Percentiles rank a stretch among this genome's conserved stretches.
These are phyloP conservation scores for Penicillium sp. DNA, from an alignment of 2,329 filamentous ascomycete genomes.

Conservation along the genomic window DNA sequence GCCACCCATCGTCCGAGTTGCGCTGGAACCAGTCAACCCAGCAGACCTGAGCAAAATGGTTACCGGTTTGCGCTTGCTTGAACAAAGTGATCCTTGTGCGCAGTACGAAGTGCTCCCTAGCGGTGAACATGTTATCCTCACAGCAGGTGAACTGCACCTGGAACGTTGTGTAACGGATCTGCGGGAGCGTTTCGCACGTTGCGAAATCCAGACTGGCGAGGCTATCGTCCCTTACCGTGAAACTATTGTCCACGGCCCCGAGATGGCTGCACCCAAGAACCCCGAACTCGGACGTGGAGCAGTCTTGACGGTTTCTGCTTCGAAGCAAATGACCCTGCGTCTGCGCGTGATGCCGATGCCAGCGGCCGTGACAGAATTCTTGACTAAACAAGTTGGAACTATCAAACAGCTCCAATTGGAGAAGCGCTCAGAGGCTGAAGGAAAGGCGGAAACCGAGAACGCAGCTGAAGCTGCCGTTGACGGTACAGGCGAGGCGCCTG, in stretches of 20 bases:
- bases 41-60: constrained; percentile 95
- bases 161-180: constrained; percentile 93
- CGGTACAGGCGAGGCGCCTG: constrained; percentile 52
- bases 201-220: constrained; percentile 89
- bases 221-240: constrained; percentile 96
- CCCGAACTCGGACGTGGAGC: constrained; percentile 82
- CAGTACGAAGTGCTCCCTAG: constrained; percentile 91
- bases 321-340: constrained; percentile 78
- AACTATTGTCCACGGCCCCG: constrained; percentile 79
- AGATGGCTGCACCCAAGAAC: constrained; percentile 87
- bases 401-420: constrained; percentile 79
- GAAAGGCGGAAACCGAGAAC: constrained; percentile 39
- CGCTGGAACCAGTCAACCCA: constrained; percentile 88
- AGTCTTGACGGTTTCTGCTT: constrained; percentile 71
- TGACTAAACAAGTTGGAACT: constrained; percentile 73
- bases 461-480: constrained; percentile 52
- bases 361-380: constrained; percentile 73
- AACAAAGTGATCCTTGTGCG: constrained; percentile 93
- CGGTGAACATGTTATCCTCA: constrained; percentile 91
- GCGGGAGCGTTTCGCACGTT: constrained; percentile 85
- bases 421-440: constrained; percentile 53
- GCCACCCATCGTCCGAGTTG: constrained; percentile 91
- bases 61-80: constrained; percentile 75
- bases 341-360: constrained; percentile 79
- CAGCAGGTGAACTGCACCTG: constrained; percentile 89